These are phyloP conservation scores for Kuraishia capsulata DNA, from an alignment of 805 yeast species.

Conservation along the genomic window DNA sequence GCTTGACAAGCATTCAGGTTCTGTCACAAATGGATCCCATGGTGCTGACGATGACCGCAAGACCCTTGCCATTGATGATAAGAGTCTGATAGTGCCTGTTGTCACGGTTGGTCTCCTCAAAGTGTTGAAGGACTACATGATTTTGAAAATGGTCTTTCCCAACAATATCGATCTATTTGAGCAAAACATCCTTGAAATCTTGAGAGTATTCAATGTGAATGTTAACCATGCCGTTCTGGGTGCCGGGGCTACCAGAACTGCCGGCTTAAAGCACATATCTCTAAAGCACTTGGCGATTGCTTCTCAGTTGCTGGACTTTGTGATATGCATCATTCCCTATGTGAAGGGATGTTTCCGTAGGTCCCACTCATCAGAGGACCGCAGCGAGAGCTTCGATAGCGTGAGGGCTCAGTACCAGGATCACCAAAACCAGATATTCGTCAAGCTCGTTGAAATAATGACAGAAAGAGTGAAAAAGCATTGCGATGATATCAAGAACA, in stretches of 20 bases:
- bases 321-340: conserved; percentile 29
- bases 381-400: conserved; percentile 25
- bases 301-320: conserved; percentile 50
- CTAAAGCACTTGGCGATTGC: conserved; percentile 64
- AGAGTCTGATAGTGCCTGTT: conserved; percentile 51
- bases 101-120: conserved; percentile 30
- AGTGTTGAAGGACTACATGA: conserved; percentile 41
- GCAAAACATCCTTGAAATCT: conserved; percentile 31
- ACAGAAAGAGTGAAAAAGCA: conserved; percentile 49
- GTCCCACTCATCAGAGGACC: conserved; percentile 17
- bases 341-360: conserved; percentile 21
- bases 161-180: conserved; percentile 29
- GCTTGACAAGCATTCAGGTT: conserved; percentile 4
- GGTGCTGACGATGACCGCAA: conserved; percentile 21
- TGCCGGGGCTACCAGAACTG: conserved; percentile 69
- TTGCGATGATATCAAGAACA: conserved; percentile 33
- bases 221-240: conserved; percentile 54
- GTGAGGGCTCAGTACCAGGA: conserved; percentile 36
- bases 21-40: conserved; percentile 23
- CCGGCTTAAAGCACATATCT: conserved; percentile 66
- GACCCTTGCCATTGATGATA: conserved; percentile 36
- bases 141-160: conserved; percentile 50
- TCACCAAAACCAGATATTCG: conserved; percentile 54
- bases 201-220: conserved; percentile 44
- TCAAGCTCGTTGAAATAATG: conserved; percentile 64